phyloP scores from a whole-genome alignment of 768 basidiomycete species.

The Kwoniella pini region DNA sequence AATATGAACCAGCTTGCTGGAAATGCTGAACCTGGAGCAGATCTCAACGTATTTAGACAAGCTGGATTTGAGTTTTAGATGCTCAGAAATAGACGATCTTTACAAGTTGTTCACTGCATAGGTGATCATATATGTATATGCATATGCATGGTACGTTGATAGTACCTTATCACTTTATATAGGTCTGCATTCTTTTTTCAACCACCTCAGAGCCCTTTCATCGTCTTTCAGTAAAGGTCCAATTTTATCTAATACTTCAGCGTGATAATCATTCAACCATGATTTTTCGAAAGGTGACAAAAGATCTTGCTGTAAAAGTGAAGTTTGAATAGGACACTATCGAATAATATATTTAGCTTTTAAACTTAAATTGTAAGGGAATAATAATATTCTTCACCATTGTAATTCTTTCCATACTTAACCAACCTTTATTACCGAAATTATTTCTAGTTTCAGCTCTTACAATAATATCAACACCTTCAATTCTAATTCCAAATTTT shows the following conservation, averaged over 20 bases:
- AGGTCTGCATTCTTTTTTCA: slow-evolving; percentile 48
- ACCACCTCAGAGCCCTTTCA: slow-evolving; percentile 54
- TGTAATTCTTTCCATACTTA: slow-evolving; percentile 82
- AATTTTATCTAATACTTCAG: slow-evolving; percentile 71
- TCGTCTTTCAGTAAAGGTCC: slow-evolving; percentile 66
- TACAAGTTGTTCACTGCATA: neutral
- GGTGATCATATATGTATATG: no score
- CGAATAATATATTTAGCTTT: no score
- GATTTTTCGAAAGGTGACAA: slow-evolving; percentile 67
- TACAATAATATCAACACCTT: slow-evolving; percentile 79
- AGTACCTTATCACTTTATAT: slow-evolving; percentile 2
- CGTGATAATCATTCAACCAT: slow-evolving; percentile 86
- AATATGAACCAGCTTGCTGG: slow-evolving; percentile 80
- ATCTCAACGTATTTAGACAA: slow-evolving; percentile 71
- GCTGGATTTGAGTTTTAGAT: slow-evolving; percentile 85
- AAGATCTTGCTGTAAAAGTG: slow-evolving; percentile 67
- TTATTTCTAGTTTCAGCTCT: slow-evolving; percentile 69
- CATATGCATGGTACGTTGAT: no score
- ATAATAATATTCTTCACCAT: slow-evolving; percentile 61
- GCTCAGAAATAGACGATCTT: slow-evolving; percentile 20
- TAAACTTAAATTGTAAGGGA: neutral
- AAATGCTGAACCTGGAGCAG: slow-evolving; percentile 65
- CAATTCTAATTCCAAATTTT: slow-evolving; percentile 86
- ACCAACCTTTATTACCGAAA: slow-evolving; percentile 81
- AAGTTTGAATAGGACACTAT: slow-evolving; percentile 83